phyloP scores from a whole-genome alignment of 2,329 filamentous ascomycete species.

The Botryosphaeria dothidea region DNA sequence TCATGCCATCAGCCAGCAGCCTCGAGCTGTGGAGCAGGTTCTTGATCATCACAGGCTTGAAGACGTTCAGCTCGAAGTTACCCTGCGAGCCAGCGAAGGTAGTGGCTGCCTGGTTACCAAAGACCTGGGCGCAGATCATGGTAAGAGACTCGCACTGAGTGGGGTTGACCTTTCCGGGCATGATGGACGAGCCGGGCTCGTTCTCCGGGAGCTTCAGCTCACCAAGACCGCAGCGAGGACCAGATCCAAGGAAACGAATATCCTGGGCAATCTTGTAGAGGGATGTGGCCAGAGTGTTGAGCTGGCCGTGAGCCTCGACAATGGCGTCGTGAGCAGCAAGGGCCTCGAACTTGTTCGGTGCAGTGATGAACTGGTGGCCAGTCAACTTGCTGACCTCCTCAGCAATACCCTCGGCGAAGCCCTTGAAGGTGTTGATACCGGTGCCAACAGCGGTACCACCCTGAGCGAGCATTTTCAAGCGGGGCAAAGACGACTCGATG shows the following conservation, averaged over 20 bases:
- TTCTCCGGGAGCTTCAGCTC: conserved; percentile 95
- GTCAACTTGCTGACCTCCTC: conserved; percentile 90
- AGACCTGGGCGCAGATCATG: conserved; percentile 97
- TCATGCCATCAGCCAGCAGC: conserved; percentile 88
- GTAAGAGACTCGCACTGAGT: conserved; percentile 97
- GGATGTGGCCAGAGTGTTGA: conserved; percentile 89
- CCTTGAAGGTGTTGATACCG: conserved; percentile 94
- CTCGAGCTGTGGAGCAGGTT: conserved; percentile 92
- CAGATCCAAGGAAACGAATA: conserved; percentile 93
- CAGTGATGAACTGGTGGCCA: conserved; percentile 89
- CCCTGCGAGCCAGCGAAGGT: conserved; percentile 96
- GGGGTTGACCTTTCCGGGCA: conserved; percentile 99
- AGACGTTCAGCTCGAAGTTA: conserved; percentile 98
- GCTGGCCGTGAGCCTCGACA: conserved; percentile 87
- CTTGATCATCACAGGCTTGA: conserved; percentile 94
- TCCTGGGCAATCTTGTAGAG: conserved; percentile 99
- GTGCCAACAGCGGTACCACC: conserved; percentile 96
- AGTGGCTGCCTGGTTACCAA: conserved; percentile 92
- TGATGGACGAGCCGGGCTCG: conserved; percentile 96
- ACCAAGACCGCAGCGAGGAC: conserved; percentile 91
- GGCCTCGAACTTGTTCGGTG: conserved; percentile 98
- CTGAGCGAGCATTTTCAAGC: conserved; percentile 85
- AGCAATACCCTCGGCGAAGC: conserved; percentile 92
- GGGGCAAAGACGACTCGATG: conserved; percentile 77
- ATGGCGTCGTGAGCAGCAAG: conserved; percentile 94